Evolutionary conservation across 768 basidiomycete genomes (phyloP), one percentile per base, ranked within the genome.

Genomic region (Lyophyllum decastes): DNA sequence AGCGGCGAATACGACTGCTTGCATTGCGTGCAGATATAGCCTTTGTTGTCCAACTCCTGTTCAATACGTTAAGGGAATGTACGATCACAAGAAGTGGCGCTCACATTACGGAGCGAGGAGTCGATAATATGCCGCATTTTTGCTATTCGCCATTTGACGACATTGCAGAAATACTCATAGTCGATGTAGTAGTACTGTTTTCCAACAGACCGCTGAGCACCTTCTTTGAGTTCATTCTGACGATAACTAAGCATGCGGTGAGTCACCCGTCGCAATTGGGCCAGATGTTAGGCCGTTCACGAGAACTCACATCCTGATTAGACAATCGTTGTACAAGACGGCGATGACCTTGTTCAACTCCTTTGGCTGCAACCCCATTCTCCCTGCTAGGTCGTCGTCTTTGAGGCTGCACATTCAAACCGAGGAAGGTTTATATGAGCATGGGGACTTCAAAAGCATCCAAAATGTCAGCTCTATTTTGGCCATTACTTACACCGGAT

Each of bases 101-200:
- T 55, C 59, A 94, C 95, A 73, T 95, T 94, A 62, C 94, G 89
- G 63, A 96, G 79, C 52, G 87, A 88, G 30, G 90, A 87, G 74
- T 98, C 95, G 61, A 99, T 94, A 59, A 86, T 85, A 60, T 87
- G 82, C 61, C 92, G 83, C 93, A 98, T 95, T 69, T 92, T 90
- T 4, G 92, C 92, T 53, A 98, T 86, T 40, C 95, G 83, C 93
- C 96, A 99, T 72, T 98, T 98, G 73, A 96, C 92, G 46, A 98
- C 95, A 72, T 98, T 95, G 74, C 93, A 95, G 70, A 98, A 95
- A 68, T 88, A 86, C 66, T 94, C 86, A 73, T 96, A 95, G 76
- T 99, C 89, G 70, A 99, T 91, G 75, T 93, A 98, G 78, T 92
- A 99, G 78, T 98, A 99, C 67, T 92, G 89, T 66, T 89, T 88